phyloP scores from a whole-genome alignment of 148 eudicot species.

The Camellia lanceoleosa region DNA sequence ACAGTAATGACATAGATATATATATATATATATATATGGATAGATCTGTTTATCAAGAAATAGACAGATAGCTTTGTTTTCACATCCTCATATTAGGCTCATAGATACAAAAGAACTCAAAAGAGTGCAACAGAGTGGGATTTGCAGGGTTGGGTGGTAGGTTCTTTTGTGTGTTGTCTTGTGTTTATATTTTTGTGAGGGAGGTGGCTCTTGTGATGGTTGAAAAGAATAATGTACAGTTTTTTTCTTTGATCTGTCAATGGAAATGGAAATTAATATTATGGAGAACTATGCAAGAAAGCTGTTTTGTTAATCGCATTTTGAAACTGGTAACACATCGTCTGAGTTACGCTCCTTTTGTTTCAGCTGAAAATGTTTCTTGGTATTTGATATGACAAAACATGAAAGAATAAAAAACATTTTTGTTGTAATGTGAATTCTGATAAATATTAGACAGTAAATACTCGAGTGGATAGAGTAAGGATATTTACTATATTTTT shows the following conservation, averaged over 20 bases:
- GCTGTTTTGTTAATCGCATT: no score
- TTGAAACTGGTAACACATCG: no score
- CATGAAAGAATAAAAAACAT: no score
- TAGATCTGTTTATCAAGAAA: no score
- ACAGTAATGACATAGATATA: constrained; percentile 26
- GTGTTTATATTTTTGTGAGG: constrained; percentile 14
- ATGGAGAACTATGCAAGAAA: background rate
- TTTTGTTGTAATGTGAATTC: no score
- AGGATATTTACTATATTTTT: no score
- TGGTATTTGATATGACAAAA: no score
- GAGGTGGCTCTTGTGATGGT: constrained; percentile 14
- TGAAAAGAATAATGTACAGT: constrained; percentile 36
- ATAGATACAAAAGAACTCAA: background rate
- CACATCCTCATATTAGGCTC: background rate
- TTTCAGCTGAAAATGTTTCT: no score
- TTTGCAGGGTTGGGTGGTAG: background rate
- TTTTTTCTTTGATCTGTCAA: background rate
- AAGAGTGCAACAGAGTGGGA: background rate
- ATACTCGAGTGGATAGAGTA: no score
- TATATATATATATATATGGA: no score
- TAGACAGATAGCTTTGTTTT: background rate
- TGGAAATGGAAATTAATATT: constrained; percentile 16
- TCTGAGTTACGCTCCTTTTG: no score
- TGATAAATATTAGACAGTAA: no score
- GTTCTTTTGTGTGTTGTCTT: background rate